Base-by-base conservation (phyloP, 805 yeast species). In the Saccharomycopsis javanensis region DNA sequence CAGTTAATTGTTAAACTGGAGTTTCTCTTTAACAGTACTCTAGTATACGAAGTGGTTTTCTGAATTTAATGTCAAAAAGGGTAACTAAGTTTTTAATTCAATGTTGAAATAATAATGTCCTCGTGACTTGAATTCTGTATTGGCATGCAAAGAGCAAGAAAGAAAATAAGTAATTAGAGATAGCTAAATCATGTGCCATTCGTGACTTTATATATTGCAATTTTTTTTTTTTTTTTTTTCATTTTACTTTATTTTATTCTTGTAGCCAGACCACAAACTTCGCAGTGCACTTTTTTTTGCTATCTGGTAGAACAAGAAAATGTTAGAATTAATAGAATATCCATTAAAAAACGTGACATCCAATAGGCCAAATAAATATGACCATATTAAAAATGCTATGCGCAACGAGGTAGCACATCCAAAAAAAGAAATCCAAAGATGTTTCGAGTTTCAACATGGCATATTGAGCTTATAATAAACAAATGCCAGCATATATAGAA, bases 111-210 rank as follows among this genome's bases (percentile, higher is more conserved):
- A 20, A 20, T 42, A 42, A 1, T 42, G 28, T 20, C 48, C 48
- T 42, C 48, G 48, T 42, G 48, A 42, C 48, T 37, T 42, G 25
- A 25, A 42, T 18, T 38, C 18, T 7, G 16, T 42, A 10, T 25
- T 7, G 13, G 35, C 13, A 31, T 31, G 13, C 35, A 31, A 31
- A 2, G 16, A 42, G 48, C 48, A 42, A 42, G 48, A 42, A 42
- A 42, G 48, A 42, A 42, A 42, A 20, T 42, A 20, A 38, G 20
- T 7, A 42, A 31, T 11, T 7, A 4, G 11, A 42, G 23, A 16
- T 38, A 10, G 46, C n/a, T 16, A 42, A 42, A 42, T 42, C 48
- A 42, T 42, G 48, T 42, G 48, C 48, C 48, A 42, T 10, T 42
- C 48, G 48, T 42, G 48, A 42, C 25, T 42, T 42, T 42, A 42